Conservation (phyloP, 345 rosid species). For the Sonneratia alba region DNA sequence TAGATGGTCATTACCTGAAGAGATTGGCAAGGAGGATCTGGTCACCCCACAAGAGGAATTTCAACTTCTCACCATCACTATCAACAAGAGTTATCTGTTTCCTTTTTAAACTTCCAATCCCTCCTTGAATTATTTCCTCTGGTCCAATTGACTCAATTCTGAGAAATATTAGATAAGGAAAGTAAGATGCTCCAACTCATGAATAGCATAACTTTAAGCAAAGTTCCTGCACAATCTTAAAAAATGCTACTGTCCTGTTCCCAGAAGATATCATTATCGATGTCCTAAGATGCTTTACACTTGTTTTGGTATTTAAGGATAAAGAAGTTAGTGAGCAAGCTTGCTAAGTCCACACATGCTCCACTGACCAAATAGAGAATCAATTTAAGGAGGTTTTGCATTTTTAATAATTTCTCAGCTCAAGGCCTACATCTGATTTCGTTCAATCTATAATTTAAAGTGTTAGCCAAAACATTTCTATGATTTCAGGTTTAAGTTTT, state of each 20-base stretch:
- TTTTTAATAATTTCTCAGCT: background rate
- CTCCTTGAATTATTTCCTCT: conserved; percentile 46
- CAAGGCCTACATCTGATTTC: background rate
- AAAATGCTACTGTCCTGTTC: background rate
- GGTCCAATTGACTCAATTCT: conserved; percentile 83
- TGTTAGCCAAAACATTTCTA: background rate
- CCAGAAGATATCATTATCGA: background rate
- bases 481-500: background rate
- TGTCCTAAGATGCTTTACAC: background rate
- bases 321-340: background rate
- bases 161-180: conserved; percentile 8
- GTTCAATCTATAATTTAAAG: background rate
- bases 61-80: conserved; percentile 48
- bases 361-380: background rate
- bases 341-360: background rate
- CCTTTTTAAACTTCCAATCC: conserved; percentile 37
- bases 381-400: background rate
- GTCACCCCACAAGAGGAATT: conserved; percentile 86
- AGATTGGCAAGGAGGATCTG: conserved; percentile 72
- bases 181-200: background rate
- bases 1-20: conserved; percentile 51
- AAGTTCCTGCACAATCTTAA: background rate
- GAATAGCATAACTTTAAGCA: background rate
- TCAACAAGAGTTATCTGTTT: conserved; percentile 68
- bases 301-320: background rate